Evolutionary conservation across 1,139 yeast genomes (phyloP).

Genomic region (Nakaseomyces delphensis): DNA sequence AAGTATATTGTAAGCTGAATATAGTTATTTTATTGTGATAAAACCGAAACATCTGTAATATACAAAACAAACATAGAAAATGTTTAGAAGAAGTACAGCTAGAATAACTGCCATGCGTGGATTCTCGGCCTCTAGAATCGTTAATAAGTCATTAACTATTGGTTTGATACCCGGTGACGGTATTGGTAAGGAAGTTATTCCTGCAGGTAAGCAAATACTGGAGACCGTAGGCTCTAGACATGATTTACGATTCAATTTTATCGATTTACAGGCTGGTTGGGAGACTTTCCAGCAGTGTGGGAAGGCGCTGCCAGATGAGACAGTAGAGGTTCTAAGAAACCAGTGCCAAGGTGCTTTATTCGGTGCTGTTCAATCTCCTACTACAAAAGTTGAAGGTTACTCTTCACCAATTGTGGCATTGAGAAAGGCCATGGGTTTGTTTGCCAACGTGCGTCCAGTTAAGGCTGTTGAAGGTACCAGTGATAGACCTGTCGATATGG

Average conservation of each 20-base stretch:
- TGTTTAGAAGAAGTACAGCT: slow-evolving; percentile 24
- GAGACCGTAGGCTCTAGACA: slow-evolving; percentile 70
- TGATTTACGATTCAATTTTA: slow-evolving; percentile 75
- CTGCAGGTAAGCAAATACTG: slow-evolving; percentile 80
- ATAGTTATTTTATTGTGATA: too few species aligned
- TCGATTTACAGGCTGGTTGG: slow-evolving; percentile 86
- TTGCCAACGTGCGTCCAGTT: slow-evolving; percentile 96
- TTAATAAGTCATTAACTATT: slow-evolving; percentile 26
- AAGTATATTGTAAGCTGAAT: neutral
- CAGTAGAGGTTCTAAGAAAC: slow-evolving; percentile 67
- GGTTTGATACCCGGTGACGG: slow-evolving; percentile 97
- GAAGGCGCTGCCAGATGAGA: slow-evolving; percentile 86
- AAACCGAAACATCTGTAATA: too few species aligned
- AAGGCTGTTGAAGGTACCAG: slow-evolving; percentile 78
- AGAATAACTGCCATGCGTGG: slow-evolving; percentile 23
- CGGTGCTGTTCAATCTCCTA: slow-evolving; percentile 95
- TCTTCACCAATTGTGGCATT: slow-evolving; percentile 97
- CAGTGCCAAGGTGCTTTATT: slow-evolving; percentile 95
- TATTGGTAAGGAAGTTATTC: slow-evolving; percentile 94
- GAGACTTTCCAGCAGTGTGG: slow-evolving; percentile 91
- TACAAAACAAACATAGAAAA: slow-evolving; percentile 8
- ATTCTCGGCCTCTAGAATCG: slow-evolving; percentile 15
- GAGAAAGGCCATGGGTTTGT: slow-evolving; percentile 87
- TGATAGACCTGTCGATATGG: slow-evolving; percentile 85
- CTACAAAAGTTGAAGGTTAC: slow-evolving; percentile 89